Conservation (phyloP, 2,329 filamentous ascomycete genomes). For the Gliomastix tumulicola region DNA sequence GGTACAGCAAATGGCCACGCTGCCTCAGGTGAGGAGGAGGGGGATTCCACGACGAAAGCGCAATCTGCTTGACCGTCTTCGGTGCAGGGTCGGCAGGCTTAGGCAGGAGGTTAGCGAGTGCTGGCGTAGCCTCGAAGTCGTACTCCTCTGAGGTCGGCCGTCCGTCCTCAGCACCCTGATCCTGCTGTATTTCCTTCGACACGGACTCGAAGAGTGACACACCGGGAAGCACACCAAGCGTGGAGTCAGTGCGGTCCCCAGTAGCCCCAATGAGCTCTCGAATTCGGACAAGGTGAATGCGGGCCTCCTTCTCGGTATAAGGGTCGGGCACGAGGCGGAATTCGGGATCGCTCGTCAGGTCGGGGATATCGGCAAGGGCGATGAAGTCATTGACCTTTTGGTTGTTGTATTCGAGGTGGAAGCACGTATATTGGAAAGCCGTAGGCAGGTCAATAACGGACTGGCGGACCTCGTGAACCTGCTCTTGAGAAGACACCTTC, state of each 20-base stretch:
- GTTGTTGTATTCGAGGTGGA: conserved; percentile 89
- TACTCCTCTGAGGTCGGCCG: conserved; percentile 56
- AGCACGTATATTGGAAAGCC: conserved; percentile 97
- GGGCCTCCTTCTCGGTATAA: conserved; percentile 96
- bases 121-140: conserved; percentile 64
- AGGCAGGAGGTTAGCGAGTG: conserved; percentile 66
- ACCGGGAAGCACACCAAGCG: conserved; percentile 81
- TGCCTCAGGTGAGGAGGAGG: conserved; percentile 87
- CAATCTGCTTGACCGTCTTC: conserved; percentile 85
- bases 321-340: conserved; percentile 84
- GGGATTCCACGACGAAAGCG: conserved; percentile 92
- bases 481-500: conserved; percentile 86
- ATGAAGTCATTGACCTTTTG: conserved; percentile 92
- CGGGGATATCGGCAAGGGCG: conserved; percentile 82
- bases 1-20: conserved; percentile 86
- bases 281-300: conserved; percentile 86
- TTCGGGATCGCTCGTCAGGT: conserved; percentile 69
- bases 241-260: conserved; percentile 77
- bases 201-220: conserved; percentile 82
- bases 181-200: conserved; percentile 38
- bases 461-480: conserved; percentile 94
- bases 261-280: conserved; percentile 90
- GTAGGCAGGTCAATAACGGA: conserved; percentile 89
- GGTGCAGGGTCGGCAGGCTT: conserved; percentile 60
- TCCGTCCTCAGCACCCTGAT: conserved; percentile 12